These are phyloP conservation scores for Barnettozyma sp. DNA, from an alignment of 805 yeast genomes.

Conservation along the genomic window DNA sequence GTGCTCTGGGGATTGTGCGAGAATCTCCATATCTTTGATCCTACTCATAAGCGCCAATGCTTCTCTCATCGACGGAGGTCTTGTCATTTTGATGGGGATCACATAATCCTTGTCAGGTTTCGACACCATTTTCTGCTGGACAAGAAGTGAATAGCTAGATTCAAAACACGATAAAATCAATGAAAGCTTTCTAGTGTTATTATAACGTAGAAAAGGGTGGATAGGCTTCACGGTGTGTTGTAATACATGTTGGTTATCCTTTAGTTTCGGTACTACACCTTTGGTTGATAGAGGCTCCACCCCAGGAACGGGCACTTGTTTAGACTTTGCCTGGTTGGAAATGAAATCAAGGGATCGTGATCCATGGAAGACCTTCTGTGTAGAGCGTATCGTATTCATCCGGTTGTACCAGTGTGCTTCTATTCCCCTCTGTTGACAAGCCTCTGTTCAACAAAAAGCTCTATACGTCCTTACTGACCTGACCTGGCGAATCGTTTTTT, in stretches of 20 bases:
- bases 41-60: slow-evolving; percentile 1
- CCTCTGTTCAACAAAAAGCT: too few relatives aligned
- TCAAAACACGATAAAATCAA: background rate
- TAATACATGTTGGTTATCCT: background rate
- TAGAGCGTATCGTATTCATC: slow-evolving; percentile 1
- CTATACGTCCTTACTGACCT: too few relatives aligned
- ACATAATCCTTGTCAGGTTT: background rate
- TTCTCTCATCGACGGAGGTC: background rate
- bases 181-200: background rate
- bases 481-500: too few relatives aligned
- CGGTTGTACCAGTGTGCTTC: too few relatives aligned
- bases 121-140: background rate
- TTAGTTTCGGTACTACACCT: background rate
- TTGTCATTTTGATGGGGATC: background rate
- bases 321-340: slow-evolving; percentile 6
- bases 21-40: background rate
- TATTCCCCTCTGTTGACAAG: too few relatives aligned
- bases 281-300: background rate
- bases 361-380: slow-evolving; percentile 11
- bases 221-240: slow-evolving; percentile 2
- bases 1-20: background rate
- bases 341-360: slow-evolving; percentile 11
- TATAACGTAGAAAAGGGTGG: slow-evolving; percentile 8
- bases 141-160: background rate
- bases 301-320: background rate